Percentiles rank a stretch among this genome's conserved stretches.
Conservation (phyloP, 139 green algal species). For the Haematococcus lacustris region DNA sequence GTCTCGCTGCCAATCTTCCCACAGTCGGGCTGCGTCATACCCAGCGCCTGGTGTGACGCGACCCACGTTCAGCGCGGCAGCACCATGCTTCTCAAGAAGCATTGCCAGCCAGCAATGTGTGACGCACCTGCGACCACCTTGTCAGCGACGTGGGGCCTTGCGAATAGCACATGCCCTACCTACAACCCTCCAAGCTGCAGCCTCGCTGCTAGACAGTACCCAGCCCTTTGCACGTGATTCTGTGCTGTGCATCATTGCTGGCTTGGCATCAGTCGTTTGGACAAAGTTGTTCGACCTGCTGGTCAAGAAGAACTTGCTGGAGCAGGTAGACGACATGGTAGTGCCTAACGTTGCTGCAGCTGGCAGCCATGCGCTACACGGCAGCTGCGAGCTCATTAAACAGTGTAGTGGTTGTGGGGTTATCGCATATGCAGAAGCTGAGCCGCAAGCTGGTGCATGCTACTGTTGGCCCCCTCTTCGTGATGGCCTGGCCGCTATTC, state of each 20-base stretch:
- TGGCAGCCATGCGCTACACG: not conserved
- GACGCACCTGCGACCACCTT: no score
- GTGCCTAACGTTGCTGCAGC: not conserved
- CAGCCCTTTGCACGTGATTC: no score
- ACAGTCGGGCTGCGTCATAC: no score
- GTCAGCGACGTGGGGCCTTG: no score
- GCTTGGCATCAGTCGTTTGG: conserved; percentile 31
- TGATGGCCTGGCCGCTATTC: conserved; percentile 85
- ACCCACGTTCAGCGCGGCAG: no score
- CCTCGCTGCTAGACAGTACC: no score
- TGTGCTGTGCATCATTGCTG: conserved; percentile 5
- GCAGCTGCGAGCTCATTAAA: not conserved
- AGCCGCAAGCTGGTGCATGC: conserved; percentile 91
- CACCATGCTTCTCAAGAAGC: no score
- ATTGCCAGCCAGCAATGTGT: no score
- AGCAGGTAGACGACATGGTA: conserved; percentile 34
- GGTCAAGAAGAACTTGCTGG: conserved; percentile 34
- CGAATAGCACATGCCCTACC: no score
- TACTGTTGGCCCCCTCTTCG: conserved; percentile 76
- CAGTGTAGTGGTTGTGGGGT: not conserved
- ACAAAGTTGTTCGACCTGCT: conserved; percentile 61
- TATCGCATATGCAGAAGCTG: conserved; percentile 55
- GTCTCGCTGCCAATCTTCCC: no score
- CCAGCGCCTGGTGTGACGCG: no score
- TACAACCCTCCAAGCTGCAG: no score